Base-by-base conservation (phyloP, 495 filamentous ascomycete species). In the Darksidea phi region DNA sequence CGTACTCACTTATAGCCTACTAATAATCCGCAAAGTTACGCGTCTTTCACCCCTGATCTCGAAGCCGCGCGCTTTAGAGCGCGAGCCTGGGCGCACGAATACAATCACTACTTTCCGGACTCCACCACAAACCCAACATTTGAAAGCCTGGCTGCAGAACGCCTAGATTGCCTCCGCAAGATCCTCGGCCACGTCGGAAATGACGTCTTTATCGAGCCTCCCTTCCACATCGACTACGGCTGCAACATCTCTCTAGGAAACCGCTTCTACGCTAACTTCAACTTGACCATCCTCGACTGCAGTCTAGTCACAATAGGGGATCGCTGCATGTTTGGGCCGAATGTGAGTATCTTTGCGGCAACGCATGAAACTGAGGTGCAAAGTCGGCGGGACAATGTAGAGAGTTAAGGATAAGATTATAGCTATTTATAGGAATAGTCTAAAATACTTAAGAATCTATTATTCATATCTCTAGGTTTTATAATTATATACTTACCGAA, bases 141-240 rank as follows among this genome's bases (percentile, higher is more conserved):
- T 36, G 42, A 47, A 69, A 71, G 3, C 60, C 61, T 18, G 72
- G 79, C 8, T 51, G 73, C 11, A 73, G 69, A n/a, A 70, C 78
- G 46, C 57, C 81, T 4, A 57, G 59, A 6, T 71, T 78, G 43
- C 37, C 41, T 56, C 20, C 43, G 45, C 12, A 25, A 20, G 10
- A 56, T 56, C 21, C 37, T 59, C 25, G 55, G 55, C 4, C 48
- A 42, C 11, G 85, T 94, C 18, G 90, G 89, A 18, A 81, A 88
- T 45, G 83, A 88, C 47, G 86, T 87, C 6, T 80, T 86, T 38
- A 88, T 97, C 45, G 91, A 96, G 61, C 85, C 89, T 2, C 92
- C 93, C 12, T 97, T 97, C 72, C 85, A 79, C 37, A 96, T 92
- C 72, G 90, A 96, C 68, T 97, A 96, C 68, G 93, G 93, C 5